These are phyloP conservation scores for Mycena leptocephala DNA, from an alignment of 768 basidiomycete species.

Conservation along the genomic window DNA sequence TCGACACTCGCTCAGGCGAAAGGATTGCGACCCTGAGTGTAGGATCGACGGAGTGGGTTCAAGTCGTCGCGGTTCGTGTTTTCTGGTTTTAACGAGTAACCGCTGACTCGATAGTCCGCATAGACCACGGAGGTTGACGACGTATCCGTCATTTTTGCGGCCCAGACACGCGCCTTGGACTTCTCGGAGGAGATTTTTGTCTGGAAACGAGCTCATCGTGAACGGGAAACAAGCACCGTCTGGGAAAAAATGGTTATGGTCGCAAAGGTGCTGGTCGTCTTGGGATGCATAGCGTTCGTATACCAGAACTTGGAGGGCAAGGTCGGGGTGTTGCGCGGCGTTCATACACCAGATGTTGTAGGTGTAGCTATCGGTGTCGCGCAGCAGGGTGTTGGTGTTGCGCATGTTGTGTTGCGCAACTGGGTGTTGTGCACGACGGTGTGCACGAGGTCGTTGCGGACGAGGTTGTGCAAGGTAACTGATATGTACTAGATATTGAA, in stretches of 20 bases:
- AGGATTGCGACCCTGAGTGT: conserved; percentile 5
- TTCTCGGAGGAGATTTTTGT: conserved; percentile 9
- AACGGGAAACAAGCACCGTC: neutral
- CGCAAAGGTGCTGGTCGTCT: neutral
- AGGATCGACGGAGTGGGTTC: conserved; percentile 14
- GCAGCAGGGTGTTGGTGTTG: no score
- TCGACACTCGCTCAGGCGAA: conserved; percentile 8
- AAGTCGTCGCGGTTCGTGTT: conserved; percentile 7
- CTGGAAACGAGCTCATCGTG: conserved; percentile 17
- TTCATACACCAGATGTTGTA: no score
- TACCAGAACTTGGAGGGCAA: neutral
- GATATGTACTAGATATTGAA: no score
- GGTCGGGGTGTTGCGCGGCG: neutral
- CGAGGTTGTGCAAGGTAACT: no score
- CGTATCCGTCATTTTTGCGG: conserved; percentile 16
- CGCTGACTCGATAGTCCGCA: neutral
- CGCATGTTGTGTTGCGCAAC: no score
- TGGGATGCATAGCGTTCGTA: conserved; percentile 9
- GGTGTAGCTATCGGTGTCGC: no score
- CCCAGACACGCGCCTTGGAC: conserved; percentile 13
- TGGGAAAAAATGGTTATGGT: neutral
- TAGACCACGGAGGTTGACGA: conserved; percentile 6
- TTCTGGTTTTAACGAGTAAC: neutral
- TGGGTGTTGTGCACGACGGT: no score
- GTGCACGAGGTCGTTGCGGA: no score